Base-by-base conservation (phyloP, 352 stramenopile species). In the Blastocystis sp. region DNA sequence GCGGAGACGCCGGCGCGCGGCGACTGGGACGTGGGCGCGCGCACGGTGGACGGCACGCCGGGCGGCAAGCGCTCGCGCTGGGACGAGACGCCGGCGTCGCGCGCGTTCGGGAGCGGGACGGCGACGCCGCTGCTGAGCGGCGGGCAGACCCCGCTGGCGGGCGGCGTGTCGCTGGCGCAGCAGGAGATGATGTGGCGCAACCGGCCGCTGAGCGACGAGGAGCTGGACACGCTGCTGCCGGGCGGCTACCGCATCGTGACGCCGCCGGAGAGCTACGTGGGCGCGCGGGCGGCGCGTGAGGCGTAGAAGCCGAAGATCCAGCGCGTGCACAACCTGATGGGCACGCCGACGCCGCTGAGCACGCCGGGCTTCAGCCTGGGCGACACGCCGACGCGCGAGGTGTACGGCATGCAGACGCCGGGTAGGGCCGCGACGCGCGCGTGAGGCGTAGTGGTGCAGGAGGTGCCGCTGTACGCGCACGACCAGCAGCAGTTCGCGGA, bases 391-490 rank as follows among this genome's bases (percentile, higher is more conserved):
- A 93, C 93, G 9, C 91, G 93, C n/a, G 91, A 94, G 87, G 84
- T 87, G 61, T 91, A 94, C 63, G 80, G 90, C 17, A 89, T 92
- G 69, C 91, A 91, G 76, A 89, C 90, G 90, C 89, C 19, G 68
- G 92, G 42, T 91, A 93, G 87, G 90, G 92, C 70, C n/a, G 42
- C 17, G 42, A 78, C 10, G 24, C 11, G 38, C 38, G 45, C 9
- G 2, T 87, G 21, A 95, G 10, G 91, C 0, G 92, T 93, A 7
- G 93, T 92, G 1, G 91, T 92, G 0, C 93, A 93, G 34, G 92
- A 93, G 1, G 94, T 99, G 76, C 97, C 97, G 0, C 97, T 97
- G 91, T 98, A 98, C 89, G 98, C 98, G 92, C 95, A 96, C 0
- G 96, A 99, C 90, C 96, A 99, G 90, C 97, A 98, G 89, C 95